Evolutionary conservation across 306 rosid genomes (phyloP), one percentile per base, ranked within the genome.

Genomic region (Prunus mongolica): DNA sequence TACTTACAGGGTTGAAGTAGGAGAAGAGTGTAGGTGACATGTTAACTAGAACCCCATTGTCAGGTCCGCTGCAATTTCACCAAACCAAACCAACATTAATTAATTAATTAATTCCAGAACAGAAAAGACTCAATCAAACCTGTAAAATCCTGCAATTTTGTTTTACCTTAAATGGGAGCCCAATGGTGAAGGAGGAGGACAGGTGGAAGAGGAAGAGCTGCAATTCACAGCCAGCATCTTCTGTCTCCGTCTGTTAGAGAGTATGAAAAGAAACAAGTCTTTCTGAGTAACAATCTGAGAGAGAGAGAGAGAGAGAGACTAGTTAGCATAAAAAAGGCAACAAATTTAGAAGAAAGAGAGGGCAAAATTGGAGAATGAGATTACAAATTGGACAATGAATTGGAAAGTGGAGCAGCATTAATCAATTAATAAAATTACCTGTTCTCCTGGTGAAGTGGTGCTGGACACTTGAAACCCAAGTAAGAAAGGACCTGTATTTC

Each of bases 1-100:
- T 46, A 24, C 75, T 69, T 69, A 75, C 80, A 27, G 80, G 76
- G 47, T 61, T 60, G 25, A 67, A 80, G 56, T 58, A 68, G 71
- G 76, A 67, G 24, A 73, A 68, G 1, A 74, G 63, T 50, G 58
- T 54, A 18, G 84, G 80, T 16, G 84, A 75, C 76, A 62, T 80
- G 55, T 46, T 54, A 5, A 75, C 28, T 15, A 52, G 75, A 27
- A 38, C 9, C 44, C 44, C 44, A 38, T 38, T 38, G 44, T 38
- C 44, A 6, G 50, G 45, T 24, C 75, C 79, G 18, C 78, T 66
- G 68, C 69, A 73, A 66, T 14, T 19, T 32, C n/a, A 67, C 41
- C 41, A 67, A 44, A 38, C 44, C 9, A 38, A 38, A 38, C 6
- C 25, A 25, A 56, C 44, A 22, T 6, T 38, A 38, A 38, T 8